These are phyloP conservation scores for Aspergillus thermomutatus DNA, from an alignment of 2,329 filamentous ascomycete genomes.

Conservation along the genomic window DNA sequence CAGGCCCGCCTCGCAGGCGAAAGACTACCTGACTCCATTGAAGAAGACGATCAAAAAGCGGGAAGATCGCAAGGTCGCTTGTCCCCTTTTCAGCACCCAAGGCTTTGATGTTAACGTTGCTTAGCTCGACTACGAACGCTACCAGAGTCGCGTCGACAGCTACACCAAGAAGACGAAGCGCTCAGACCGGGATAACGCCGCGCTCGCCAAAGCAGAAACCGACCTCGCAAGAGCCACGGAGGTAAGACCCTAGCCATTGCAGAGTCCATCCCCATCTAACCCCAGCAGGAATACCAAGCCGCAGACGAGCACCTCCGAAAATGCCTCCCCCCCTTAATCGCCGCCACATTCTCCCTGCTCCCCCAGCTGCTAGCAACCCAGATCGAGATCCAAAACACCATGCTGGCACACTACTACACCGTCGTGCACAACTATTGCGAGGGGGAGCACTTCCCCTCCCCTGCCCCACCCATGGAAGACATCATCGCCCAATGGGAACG, in stretches of 20 bases:
- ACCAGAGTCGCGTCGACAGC: slow-evolving; percentile 67
- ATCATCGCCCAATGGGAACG: slow-evolving; percentile 65
- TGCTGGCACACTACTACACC: slow-evolving; percentile 77
- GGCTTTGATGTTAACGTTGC: slow-evolving; percentile 1
- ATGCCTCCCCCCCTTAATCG: slow-evolving; percentile 68
- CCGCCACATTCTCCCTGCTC: slow-evolving; percentile 69
- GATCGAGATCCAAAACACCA: slow-evolving; percentile 71
- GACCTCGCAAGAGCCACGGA: slow-evolving; percentile 65
- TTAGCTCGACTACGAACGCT: slow-evolving; percentile 74
- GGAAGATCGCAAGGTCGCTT: slow-evolving; percentile 66
- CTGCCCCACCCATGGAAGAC: slow-evolving; percentile 68
- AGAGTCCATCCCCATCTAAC: slow-evolving; percentile 8
- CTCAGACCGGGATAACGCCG: slow-evolving; percentile 69
- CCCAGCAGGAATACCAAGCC: slow-evolving; percentile 63
- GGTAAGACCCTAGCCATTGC: slow-evolving; percentile 40
- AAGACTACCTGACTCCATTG: slow-evolving; percentile 65
- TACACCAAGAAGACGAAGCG: slow-evolving; percentile 67
- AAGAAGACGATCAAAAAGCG: slow-evolving; percentile 82
- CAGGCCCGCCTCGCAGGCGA: slow-evolving; percentile 65
- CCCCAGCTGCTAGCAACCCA: slow-evolving; percentile 68
- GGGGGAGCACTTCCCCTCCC: slow-evolving; percentile 65
- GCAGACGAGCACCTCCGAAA: slow-evolving; percentile 72
- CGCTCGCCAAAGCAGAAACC: slow-evolving; percentile 66
- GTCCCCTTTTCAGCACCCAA: neutral
- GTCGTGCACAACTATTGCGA: slow-evolving; percentile 70